Percentiles rank a stretch among this genome's conserved stretches.
phyloP scores from a whole-genome alignment of 352 stramenopile genomes.

The Phytophthora sp. region DNA sequence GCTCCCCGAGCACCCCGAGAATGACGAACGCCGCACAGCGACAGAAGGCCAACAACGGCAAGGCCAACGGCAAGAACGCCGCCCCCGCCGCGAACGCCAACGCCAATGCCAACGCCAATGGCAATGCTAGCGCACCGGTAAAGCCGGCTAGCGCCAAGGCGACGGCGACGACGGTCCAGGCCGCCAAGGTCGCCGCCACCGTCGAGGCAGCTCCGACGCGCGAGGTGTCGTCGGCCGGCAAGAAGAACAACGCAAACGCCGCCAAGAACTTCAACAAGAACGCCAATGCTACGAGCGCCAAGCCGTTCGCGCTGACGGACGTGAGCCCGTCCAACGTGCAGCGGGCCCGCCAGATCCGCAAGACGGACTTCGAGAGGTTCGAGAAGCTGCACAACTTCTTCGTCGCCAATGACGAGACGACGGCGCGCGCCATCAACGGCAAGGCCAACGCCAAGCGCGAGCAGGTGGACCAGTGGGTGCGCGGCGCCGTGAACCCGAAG shows the following conservation, averaged over 20 bases:
- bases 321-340: slow-evolving; percentile 4
- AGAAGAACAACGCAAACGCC: background rate
- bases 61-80: background rate
- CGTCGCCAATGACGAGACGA: background rate
- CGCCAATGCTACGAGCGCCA: background rate
- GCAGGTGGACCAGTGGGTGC: slow-evolving; percentile 6
- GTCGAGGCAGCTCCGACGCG: background rate
- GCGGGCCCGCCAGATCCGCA: slow-evolving; percentile 7
- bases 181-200: background rate
- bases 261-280: background rate
- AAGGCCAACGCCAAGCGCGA: slow-evolving; percentile 6
- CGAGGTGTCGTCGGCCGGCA: background rate
- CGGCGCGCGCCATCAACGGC: background rate
- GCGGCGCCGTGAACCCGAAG: background rate
- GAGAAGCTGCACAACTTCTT: slow-evolving; percentile 16
- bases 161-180: background rate
- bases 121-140: background rate
- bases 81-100: background rate
- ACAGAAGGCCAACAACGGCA: slow-evolving; percentile 1
- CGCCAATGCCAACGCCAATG: background rate
- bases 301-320: slow-evolving; percentile 2
- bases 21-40: background rate
- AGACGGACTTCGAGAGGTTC: slow-evolving; percentile 4
- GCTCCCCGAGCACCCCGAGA: background rate
- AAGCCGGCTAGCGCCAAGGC: background rate